Evolutionary conservation across 139 green algal genomes (phyloP), one percentile per base, ranked within the genome.

Genomic region (Chlamydomonas schloesseri): DNA sequence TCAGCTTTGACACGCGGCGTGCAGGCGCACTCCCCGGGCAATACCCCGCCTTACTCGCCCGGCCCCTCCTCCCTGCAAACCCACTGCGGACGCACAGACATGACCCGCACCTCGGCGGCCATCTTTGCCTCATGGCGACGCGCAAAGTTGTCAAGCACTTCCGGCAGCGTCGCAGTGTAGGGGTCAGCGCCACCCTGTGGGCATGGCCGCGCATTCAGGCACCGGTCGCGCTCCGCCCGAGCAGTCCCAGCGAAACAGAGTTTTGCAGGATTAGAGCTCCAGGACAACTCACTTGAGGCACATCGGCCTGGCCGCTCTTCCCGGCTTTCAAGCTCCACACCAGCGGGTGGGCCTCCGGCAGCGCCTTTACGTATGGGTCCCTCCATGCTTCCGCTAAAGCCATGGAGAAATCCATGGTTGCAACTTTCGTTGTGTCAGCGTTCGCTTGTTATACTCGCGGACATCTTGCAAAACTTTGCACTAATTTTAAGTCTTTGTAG

Each of bases 101-200:
- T n/a, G n/a, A n/a, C n/a, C n/a, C n/a, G n/a, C 80, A 90, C 91
- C 92, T 93, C 90, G 2, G 79, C 36, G 34, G 92, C 92, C 80
- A 91, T 91, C 29, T 89, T 86, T n/a, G 79, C 64, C 58, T 95
- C 88, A 81, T 93, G 87, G 26, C 83, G 90, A 29, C 90, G 73
- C 2, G 88, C 77, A 73, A 95, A 95, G 58, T 74, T 90, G 11
- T 90, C 83, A 23, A 87, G 58, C 26, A 93, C 33, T 42, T 91
- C 90, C n/a, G 70, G 70, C 28, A 86, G 34, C 36, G 55, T 70
- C 5, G 88, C 55, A 0, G 69, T 53, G 29, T 73, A 71, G 14
- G 90, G 84, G 58, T 91, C 87, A 21, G 50, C 58, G 5, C 65
- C 81, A 11, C 24, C 18, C 60, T 31, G 23, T 15, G 14, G 9